These are phyloP conservation scores for Nannochloropsis salina DNA, from an alignment of 108 stramenopile species.

Conservation along the genomic window DNA sequence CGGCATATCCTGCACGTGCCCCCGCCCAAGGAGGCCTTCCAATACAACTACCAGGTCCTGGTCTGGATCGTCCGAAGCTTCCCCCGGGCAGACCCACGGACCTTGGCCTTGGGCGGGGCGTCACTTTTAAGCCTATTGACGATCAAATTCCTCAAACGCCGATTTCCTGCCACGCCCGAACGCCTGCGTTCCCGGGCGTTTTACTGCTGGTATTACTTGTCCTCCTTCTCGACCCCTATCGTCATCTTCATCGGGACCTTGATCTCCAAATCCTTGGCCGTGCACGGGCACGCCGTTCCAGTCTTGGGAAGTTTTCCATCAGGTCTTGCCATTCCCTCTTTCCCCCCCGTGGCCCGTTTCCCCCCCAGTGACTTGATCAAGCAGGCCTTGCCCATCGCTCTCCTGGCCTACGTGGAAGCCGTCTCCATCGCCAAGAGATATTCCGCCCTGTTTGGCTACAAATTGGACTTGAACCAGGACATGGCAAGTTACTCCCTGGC, in stretches of 20 bases:
- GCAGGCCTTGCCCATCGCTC: not conserved
- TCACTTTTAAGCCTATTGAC: not conserved
- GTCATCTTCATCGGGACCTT: not conserved
- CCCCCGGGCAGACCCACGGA: not conserved
- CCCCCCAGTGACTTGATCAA: not conserved
- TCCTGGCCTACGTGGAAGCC: conserved; percentile 13
- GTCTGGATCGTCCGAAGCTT: not conserved
- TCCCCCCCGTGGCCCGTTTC: not conserved
- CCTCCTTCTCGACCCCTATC: not conserved
- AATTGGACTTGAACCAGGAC: conserved; percentile 7
- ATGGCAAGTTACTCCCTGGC: not conserved
- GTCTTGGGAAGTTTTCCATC: not conserved
- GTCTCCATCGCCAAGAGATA: not conserved
- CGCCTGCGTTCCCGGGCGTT: not conserved
- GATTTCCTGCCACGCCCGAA: not conserved
- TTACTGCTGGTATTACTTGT: not conserved
- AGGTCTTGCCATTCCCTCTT: not conserved
- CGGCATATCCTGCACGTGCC: not conserved
- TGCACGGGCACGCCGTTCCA: not conserved
- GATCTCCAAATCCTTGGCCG: not conserved
- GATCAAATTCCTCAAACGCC: conserved; percentile 5
- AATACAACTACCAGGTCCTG: not conserved
- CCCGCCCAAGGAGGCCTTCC: not conserved
- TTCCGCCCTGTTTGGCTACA: not conserved
- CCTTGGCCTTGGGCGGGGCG: not conserved